Percentiles rank a stretch among this genome's conserved stretches.
These are phyloP conservation scores for Earliella scabrosa DNA, from an alignment of 1,284 basidiomycete species.

Conservation along the genomic window DNA sequence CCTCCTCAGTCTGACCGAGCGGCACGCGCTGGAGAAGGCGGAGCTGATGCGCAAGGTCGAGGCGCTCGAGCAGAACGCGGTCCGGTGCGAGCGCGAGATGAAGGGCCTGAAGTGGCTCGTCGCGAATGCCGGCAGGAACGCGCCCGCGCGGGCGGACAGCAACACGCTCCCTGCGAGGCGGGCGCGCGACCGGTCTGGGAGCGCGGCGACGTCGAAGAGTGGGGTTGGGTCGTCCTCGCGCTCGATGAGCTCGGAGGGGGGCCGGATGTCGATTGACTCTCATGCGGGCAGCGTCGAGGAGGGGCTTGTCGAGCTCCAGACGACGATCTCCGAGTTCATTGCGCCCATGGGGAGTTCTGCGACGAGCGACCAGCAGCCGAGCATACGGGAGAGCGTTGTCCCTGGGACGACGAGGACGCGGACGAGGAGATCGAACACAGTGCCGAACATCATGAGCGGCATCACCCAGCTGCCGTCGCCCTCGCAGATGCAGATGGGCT, in stretches of 20 bases:
- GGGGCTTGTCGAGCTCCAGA: conserved; percentile 35
- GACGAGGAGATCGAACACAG: conserved; percentile 29
- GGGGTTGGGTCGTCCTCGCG: conserved; percentile 4
- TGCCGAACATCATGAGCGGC: conserved; percentile 23
- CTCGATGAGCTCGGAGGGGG: conserved; percentile 20
- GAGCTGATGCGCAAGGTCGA: conserved; percentile 44
- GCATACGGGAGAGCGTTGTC: neutral
- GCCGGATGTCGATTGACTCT: conserved; percentile 25
- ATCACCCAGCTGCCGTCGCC: neutral
- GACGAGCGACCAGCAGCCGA: neutral
- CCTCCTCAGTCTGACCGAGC: conserved; percentile 43
- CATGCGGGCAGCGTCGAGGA: conserved; percentile 35
- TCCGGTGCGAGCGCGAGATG: conserved; percentile 49
- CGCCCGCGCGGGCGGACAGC: conserved; percentile 16
- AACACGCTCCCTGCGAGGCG: conserved; percentile 7
- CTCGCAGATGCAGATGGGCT: neutral
- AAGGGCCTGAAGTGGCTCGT: conserved; percentile 54
- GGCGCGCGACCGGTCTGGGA: conserved; percentile 11
- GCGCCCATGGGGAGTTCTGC: conserved; percentile 23
- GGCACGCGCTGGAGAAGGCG: conserved; percentile 47
- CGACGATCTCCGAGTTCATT: conserved; percentile 34
- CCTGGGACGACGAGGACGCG: neutral
- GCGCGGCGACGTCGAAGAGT: conserved; percentile 8
- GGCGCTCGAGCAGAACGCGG: conserved; percentile 45
- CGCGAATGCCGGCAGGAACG: conserved; percentile 35